Percentiles rank a stretch among this genome's conserved stretches.
These are phyloP conservation scores for Ananas comosus DNA, from an alignment of 176 grass and related monocot species.

Conservation along the genomic window DNA sequence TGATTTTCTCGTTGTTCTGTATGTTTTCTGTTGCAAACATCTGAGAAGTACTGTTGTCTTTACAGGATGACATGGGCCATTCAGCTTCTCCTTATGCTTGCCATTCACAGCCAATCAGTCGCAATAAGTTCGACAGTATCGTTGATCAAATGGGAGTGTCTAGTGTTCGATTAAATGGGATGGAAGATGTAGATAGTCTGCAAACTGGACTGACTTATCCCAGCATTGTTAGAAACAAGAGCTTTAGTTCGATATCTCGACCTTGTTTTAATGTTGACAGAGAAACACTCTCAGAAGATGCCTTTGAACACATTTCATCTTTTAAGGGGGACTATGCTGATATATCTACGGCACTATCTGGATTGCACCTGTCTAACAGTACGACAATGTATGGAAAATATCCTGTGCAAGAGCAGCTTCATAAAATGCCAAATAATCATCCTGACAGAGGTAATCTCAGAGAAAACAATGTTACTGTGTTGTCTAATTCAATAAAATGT, in stretches of 20 bases:
- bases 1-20: not conserved
- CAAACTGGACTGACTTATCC: slow-evolving; percentile 11
- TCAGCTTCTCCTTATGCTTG: slow-evolving; percentile 1
- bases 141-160: not conserved
- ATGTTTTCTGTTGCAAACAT: too few relatives aligned
- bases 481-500: not conserved
- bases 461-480: not conserved
- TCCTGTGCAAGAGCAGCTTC: not conserved
- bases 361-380: slow-evolving; percentile 6
- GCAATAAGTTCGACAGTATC: slow-evolving; percentile 1
- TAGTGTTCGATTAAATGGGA: not conserved
- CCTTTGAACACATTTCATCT: not conserved
- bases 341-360: slow-evolving; percentile 5
- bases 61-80: slow-evolving; percentile 12
- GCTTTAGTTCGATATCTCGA: slow-evolving; percentile 13
- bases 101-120: slow-evolving; percentile 10
- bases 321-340: not conserved
- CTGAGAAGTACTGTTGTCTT: not conserved
- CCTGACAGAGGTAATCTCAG: not conserved
- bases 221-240: slow-evolving; percentile 10
- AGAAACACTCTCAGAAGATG: not conserved
- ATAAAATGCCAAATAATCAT: slow-evolving; percentile 5
- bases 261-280: not conserved
- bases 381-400: not conserved
- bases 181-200: not conserved